phyloP scores from a whole-genome alignment of 83 land plant species.

The Picea abies region DNA sequence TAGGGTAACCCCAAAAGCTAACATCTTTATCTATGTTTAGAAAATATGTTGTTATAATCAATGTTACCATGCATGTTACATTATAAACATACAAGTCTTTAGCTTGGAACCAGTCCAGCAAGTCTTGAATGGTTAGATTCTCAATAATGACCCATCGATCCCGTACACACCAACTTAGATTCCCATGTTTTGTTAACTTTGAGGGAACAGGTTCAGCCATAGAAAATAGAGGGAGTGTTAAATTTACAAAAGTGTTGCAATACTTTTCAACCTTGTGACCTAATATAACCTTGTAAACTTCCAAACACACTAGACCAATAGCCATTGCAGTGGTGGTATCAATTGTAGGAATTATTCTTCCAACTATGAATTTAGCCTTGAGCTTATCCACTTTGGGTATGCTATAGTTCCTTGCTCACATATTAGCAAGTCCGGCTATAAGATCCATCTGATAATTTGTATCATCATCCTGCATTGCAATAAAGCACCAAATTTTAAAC shows the following conservation, averaged over 20 bases:
- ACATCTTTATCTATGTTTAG: constrained; percentile 74
- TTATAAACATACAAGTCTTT: constrained; percentile 83
- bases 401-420: constrained; percentile 94
- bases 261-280: constrained; percentile 76
- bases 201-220: constrained; percentile 98
- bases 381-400: constrained; percentile 94
- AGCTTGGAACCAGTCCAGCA: constrained; percentile 71
- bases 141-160: constrained; percentile 79
- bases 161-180: constrained; percentile 88
- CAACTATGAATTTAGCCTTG: constrained; percentile 78
- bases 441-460: constrained; percentile 91
- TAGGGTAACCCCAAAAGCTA: no score
- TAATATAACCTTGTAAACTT: constrained; percentile 83
- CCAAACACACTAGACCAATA: constrained; percentile 88
- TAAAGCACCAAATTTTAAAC: background rate
- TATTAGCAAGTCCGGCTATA: constrained; percentile 92
- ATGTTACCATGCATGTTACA: constrained; percentile 78
- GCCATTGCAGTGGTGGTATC: constrained; percentile 94
- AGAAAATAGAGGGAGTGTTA: constrained; percentile 84
- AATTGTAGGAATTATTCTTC: constrained; percentile 78
- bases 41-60: constrained; percentile 94
- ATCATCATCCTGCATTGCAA: constrained; percentile 59
- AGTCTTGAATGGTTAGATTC: constrained; percentile 67
- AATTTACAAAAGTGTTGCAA: constrained; percentile 86
- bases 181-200: constrained; percentile 66